Evolutionary conservation across 2,329 filamentous ascomycete genomes (phyloP), one percentile per base, ranked within the genome.

Genomic region (Fusarium secorum): DNA sequence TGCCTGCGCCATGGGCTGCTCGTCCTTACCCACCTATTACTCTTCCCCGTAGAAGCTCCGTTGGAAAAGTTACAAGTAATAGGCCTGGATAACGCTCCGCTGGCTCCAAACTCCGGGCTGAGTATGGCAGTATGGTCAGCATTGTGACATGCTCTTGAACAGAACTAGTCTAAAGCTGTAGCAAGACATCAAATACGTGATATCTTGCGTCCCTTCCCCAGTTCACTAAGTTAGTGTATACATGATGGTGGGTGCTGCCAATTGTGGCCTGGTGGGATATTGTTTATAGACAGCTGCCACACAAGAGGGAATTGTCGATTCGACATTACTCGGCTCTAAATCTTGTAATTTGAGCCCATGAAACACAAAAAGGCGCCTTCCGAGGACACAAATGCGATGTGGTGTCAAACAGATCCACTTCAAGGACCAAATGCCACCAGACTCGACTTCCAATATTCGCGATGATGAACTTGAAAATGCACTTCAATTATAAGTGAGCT

Each of bases 401-500:
- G 24, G 26, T 26, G 32, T 36, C 22, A 35, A 30, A 20, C 20
- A 48, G 8, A 26, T 32, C 36, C 8, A 30, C 20, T 24, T 17
- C 17, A 26, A 26, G 22, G 17, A 24, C 11, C 22, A 41, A 32
- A 35, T 51, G 30, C 22, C 24, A 53, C 17, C 26, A 48, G 26
- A 49, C 20, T n/a, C 35, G 41, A 60, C 11, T 52, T 46, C 24
- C 18, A 15, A 26, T 32, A 20, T 32, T 46, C 15, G 11, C 17
- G 22, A 9, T 22, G 11, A 14, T 24, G 26, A 48, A 24, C 26
- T 35, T 49, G 24, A 28, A 52, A 18, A 35, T 30, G 46, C 49
- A 18, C n/a, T 65, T 61, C n/a, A 44, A 69, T 59, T 66, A 56
- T 28, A 39, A 53, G 36, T 26, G 48, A 52, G 36, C 55, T 54